These are phyloP conservation scores for Yamadazyma scolyti DNA, from an alignment of 805 yeast species.

Conservation along the genomic window DNA sequence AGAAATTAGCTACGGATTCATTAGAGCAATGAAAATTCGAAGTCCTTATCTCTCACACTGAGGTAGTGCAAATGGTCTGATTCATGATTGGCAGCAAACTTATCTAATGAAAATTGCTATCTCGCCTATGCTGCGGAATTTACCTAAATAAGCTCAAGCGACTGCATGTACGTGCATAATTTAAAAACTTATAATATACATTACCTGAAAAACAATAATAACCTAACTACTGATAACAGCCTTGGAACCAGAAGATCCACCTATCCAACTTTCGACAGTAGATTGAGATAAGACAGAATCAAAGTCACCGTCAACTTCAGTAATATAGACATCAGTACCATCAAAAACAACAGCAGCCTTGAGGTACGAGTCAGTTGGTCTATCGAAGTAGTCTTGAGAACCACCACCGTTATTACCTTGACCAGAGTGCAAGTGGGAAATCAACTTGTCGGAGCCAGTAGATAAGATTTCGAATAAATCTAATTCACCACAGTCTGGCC, in stretches of 20 bases:
- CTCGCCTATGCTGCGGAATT: too few relatives aligned
- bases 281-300: constrained; percentile 34
- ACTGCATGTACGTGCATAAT: too few relatives aligned
- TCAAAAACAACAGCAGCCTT: constrained; percentile 87
- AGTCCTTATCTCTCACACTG: too few relatives aligned
- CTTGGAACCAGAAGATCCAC: constrained; percentile 45
- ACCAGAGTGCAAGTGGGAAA: constrained; percentile 79
- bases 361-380: constrained; percentile 76
- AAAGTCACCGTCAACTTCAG: constrained; percentile 58
- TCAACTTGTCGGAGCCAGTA: constrained; percentile 70
- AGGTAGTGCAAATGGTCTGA: too few relatives aligned
- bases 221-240: constrained; percentile 10
- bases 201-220: neutral
- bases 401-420: constrained; percentile 78
- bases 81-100: too few relatives aligned
- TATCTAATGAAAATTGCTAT: too few relatives aligned
- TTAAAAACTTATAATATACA: neutral
- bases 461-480: constrained; percentile 88
- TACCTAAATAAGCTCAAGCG: too few relatives aligned
- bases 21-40: too few relatives aligned
- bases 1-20: too few relatives aligned
- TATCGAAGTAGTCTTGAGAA: constrained; percentile 76
- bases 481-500: constrained; percentile 96
- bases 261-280: constrained; percentile 61
- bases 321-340: constrained; percentile 54